Evolutionary conservation across 2,329 filamentous ascomycete genomes (phyloP), one percentile per base, ranked within the genome.

Genomic region (Pseudogymnoascus destructans): DNA sequence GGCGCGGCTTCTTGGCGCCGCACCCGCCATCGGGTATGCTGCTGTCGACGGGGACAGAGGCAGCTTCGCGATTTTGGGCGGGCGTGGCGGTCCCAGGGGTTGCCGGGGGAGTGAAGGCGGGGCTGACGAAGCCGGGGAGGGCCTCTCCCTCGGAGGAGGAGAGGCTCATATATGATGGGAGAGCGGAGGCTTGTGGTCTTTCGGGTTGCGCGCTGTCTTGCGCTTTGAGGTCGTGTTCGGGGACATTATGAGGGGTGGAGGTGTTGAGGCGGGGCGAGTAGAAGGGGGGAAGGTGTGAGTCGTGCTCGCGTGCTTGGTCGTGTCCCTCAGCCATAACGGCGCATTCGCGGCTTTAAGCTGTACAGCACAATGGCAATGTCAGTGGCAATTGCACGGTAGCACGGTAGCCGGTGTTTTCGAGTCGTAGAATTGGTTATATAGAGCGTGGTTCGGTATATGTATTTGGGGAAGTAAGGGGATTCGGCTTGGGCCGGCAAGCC

Each of bases 31-130:
- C 61, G 1, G 61, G n/a, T 0, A 75, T 75, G 13, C 76, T 79
- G 64, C 79, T 82, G 68, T 85, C 81, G 38, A 84, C 81, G 54
- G 75, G 79, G 10, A 79, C 69, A 19, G 57, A 63, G 5, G 59
- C 60, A 7, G 36, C 23, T 62, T 68, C 60, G 66, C 65, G 36
- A 67, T 71, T 58, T 67, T 66, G 52, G 40, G 66, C 71, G 2
- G 79, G 79, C 1, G 80, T 84, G 23, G 76, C 72, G 5, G 76
- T 76, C 3, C 81, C 82, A 0, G 82, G 82, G 0, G 82, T 85
- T 7, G 77, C 74, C 30, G 86, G 85, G 11, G 87, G 87, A 5
- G 84, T 90, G 72, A 89, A 95, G 63, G 87, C 87, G 56, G 87
- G 88, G 70, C 92, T 96, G 62, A 96, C 84, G 54, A 93, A 82